Evolutionary conservation across 2,329 filamentous ascomycete species (phyloP).

Genomic region (Colletotrichum sp.): DNA sequence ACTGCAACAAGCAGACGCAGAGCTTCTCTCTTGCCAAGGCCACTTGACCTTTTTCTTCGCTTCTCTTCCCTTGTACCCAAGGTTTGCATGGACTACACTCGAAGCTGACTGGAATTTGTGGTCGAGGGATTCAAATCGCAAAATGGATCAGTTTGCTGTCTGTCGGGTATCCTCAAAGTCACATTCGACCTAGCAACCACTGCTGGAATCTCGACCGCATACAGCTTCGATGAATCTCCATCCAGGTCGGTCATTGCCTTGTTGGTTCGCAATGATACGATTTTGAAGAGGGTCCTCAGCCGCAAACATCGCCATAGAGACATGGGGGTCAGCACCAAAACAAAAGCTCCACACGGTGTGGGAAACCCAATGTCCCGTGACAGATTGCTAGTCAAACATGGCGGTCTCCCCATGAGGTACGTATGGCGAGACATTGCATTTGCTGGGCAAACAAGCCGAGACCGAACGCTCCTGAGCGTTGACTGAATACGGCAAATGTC

Average conservation of each 20-base stretch:
- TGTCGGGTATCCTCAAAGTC: background rate
- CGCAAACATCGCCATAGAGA: background rate
- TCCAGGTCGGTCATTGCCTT: background rate
- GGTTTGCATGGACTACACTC: background rate
- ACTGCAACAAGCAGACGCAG: background rate
- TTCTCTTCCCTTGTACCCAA: background rate
- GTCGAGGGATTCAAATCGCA: background rate
- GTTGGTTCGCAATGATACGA: background rate
- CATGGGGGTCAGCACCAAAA: background rate
- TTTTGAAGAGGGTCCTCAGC: background rate
- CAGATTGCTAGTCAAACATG: slow-evolving; percentile 6
- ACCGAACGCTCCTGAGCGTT: background rate
- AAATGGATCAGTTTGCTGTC: background rate
- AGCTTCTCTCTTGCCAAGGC: background rate
- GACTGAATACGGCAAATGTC: background rate
- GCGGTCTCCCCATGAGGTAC: background rate
- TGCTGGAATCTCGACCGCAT: background rate
- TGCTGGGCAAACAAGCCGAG: background rate
- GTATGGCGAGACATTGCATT: background rate
- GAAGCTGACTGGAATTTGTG: background rate
- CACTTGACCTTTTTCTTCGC: background rate
- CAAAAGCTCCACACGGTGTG: slow-evolving; percentile 3
- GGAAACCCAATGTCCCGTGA: slow-evolving; percentile 1
- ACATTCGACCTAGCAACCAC: background rate
- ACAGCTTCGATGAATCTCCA: background rate